Conservation (phyloP, 2,329 filamentous ascomycete species). For the Ceratocystis alfenasii region DNA sequence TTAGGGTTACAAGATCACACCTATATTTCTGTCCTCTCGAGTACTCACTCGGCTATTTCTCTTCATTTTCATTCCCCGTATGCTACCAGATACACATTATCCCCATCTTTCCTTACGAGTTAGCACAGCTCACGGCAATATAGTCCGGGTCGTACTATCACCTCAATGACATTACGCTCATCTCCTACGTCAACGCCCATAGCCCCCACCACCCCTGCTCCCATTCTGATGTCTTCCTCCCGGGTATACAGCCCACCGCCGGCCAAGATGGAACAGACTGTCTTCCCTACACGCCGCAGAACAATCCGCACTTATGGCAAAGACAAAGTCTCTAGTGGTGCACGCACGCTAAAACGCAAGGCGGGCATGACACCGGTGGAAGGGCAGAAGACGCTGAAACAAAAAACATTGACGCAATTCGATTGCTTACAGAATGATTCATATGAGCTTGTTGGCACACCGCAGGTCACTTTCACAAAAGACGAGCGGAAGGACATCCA, state of each 20-base stretch:
- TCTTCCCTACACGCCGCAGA: slow-evolving; percentile 31
- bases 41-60: not conserved
- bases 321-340: not conserved
- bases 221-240: slow-evolving; percentile 14
- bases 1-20: not conserved
- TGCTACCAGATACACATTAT: too few relatives aligned
- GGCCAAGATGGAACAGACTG: slow-evolving; percentile 29
- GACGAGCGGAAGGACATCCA: too few relatives aligned
- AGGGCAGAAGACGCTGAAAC: slow-evolving; percentile 26
- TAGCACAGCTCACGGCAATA: too few relatives aligned
- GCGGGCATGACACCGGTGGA: not conserved
- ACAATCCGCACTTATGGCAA: slow-evolving; percentile 30
- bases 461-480: not conserved
- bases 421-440: not conserved
- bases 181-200: not conserved
- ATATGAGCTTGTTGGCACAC: not conserved
- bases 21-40: not conserved
- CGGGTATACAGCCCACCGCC: slow-evolving; percentile 30
- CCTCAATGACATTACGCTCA: not conserved
- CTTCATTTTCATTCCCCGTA: too few relatives aligned
- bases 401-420: slow-evolving; percentile 35
- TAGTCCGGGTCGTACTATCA: too few relatives aligned
- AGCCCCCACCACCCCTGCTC: not conserved
- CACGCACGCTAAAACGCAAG: not conserved
- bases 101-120: not conserved